Evolutionary conservation across 495 filamentous ascomycete species (phyloP).

Genomic region (Letharia lupina): DNA sequence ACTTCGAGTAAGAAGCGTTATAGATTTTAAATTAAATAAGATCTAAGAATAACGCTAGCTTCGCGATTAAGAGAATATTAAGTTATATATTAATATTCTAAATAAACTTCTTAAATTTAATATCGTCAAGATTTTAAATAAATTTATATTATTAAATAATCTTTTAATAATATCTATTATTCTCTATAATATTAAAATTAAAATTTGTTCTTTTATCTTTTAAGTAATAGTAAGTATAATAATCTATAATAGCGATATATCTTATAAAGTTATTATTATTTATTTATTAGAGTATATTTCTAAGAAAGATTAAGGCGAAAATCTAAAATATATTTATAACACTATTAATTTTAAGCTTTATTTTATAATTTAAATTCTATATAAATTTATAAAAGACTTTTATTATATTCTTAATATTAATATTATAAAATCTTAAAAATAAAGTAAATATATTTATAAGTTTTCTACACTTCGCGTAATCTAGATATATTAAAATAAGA

Average conservation of each 20-base stretch:
- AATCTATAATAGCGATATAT: neutral
- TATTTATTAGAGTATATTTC: neutral
- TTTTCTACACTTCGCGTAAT: neutral
- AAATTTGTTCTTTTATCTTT: neutral
- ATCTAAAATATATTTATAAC: neutral
- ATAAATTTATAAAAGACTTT: neutral
- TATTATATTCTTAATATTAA: neutral
- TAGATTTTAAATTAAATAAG: too few relatives aligned
- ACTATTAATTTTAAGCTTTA: neutral
- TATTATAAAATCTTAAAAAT: neutral
- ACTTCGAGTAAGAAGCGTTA: too few relatives aligned
- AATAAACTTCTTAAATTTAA: too few relatives aligned
- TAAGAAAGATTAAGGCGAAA: neutral
- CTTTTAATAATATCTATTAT: neutral
- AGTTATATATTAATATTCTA: too few relatives aligned
- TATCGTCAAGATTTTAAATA: too few relatives aligned
- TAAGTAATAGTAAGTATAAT: neutral
- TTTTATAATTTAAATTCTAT: neutral
- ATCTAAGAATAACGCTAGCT: too few relatives aligned
- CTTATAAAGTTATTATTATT: neutral
- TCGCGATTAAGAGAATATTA: too few relatives aligned
- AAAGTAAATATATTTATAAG: neutral
- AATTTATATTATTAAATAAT: too few relatives aligned
- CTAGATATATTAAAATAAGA: neutral
- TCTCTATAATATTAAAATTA: neutral